Evolutionary conservation across 2,329 filamentous ascomycete species (phyloP), one percentile per base, ranked within the genome.

Genomic region (Fusarium sp.): DNA sequence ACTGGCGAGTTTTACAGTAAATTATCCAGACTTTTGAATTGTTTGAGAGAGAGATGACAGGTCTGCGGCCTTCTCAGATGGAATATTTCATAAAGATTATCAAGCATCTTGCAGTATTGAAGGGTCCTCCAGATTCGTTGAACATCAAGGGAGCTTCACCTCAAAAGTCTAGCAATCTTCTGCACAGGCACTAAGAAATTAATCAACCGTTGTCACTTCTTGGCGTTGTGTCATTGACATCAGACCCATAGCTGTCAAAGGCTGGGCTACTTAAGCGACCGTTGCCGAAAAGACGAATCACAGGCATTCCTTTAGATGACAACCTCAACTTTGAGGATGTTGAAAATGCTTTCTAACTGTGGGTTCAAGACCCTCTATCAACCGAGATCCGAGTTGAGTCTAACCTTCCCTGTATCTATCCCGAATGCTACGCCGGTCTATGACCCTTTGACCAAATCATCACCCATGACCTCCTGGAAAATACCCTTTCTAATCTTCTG

Each of bases 401-500:
- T 38, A 41, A 38, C 30, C 18, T 54, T 38, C 51, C 35, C 24
- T 28, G 15, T 44, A 24, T 35, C 24, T 62, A 39, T 26, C 9
- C n/a, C 45, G 13, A 55, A 41, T 41, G 22, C 18, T 36, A 39
- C 17, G 28, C 18, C 45, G 39, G 41, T 59, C 61, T 57, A 66
- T 50, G 48, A 66, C n/a, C 42, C 55, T 30, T 62, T 65, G 30
- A 55, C 45, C 38, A 66, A 32, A 41, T 63, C 65, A 30, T 65
- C 72, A 26, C 53, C 51, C 45, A 74, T 62, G 15, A 73, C 72
- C 60, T 63, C 55, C 44, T 74, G 73, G 59, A 81, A 80, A 2
- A 85, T 84, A 5, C 79, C 73, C 63, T 85, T 83, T 30, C 87
- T 82, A 63, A 84, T 81, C 53, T 78, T 82, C 69, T 89, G 88